Evolutionary conservation across 352 stramenopile species (phyloP).

Genomic region (Globisporangium abappressorium): DNA sequence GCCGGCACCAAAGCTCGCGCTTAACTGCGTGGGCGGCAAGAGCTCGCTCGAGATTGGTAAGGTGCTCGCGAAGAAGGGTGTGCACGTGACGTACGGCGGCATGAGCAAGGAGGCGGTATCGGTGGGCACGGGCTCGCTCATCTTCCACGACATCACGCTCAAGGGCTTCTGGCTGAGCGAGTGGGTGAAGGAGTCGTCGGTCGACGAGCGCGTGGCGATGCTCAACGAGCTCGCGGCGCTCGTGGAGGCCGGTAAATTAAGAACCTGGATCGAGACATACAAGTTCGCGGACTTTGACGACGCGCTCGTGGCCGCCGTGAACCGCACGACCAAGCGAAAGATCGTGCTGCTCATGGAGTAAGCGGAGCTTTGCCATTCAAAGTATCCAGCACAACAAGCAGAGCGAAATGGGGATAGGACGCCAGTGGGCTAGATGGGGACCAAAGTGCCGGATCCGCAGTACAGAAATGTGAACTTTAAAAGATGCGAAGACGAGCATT

Average conservation of each 20-base stretch:
- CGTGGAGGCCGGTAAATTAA: constrained; percentile 70
- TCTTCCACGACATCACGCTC: constrained; percentile 88
- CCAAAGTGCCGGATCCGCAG: not conserved
- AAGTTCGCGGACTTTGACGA: constrained; percentile 84
- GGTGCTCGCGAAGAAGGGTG: constrained; percentile 66
- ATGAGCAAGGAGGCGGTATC: constrained; percentile 73
- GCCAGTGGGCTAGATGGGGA: not conserved
- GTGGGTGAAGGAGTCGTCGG: constrained; percentile 66
- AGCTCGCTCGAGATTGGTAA: constrained; percentile 69
- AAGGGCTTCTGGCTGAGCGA: constrained; percentile 86
- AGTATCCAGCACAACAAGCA: not conserved
- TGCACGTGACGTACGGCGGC: constrained; percentile 79
- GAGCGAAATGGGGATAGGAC: not conserved
- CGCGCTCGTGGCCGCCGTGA: constrained; percentile 61
- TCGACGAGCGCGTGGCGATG: constrained; percentile 65
- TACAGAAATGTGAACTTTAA: constrained; percentile 2
- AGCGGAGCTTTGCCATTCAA: not conserved
- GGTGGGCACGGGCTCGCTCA: constrained; percentile 67
- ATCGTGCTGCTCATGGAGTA: constrained; percentile 84
- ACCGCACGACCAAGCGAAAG: constrained; percentile 84
- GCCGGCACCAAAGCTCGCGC: constrained; percentile 76
- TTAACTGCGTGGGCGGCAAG: constrained; percentile 80
- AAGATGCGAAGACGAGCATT: not conserved
- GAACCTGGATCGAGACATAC: constrained; percentile 85
- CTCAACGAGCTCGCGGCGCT: constrained; percentile 64